Evolutionary conservation across 2,329 filamentous ascomycete genomes (phyloP).

Genomic region (Akanthomyces lecanii): DNA sequence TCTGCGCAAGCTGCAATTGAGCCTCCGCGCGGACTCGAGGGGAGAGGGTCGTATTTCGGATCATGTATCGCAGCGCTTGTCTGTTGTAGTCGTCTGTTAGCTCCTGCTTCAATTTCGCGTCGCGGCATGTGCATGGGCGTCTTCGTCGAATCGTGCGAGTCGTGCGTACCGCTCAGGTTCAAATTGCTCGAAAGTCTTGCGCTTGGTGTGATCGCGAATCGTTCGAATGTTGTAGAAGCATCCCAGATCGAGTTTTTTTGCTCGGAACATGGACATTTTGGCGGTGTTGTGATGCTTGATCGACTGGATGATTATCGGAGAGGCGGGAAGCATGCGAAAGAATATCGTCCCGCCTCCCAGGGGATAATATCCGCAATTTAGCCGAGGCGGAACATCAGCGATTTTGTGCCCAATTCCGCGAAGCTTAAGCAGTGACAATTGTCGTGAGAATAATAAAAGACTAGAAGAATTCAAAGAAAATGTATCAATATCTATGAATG

Average conservation of each 20-base stretch:
- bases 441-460: no score
- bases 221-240: slow-evolving; percentile 82
- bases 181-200: slow-evolving; percentile 80
- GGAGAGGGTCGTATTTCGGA: slow-evolving; percentile 85
- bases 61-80: slow-evolving; percentile 89
- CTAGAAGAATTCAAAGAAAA: no score
- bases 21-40: slow-evolving; percentile 81
- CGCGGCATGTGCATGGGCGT: neutral
- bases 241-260: slow-evolving; percentile 85
- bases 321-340: neutral
- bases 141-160: no score
- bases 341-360: neutral
- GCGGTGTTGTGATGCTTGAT: slow-evolving; percentile 20
- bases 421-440: neutral
- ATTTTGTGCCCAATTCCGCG: neutral
- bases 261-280: slow-evolving; percentile 78
- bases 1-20: slow-evolving; percentile 86
- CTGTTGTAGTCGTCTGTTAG: slow-evolving; percentile 40
- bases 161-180: slow-evolving; percentile 76
- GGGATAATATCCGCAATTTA: neutral
- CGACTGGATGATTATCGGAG: neutral
- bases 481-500: no score
- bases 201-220: slow-evolving; percentile 94
- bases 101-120: neutral
- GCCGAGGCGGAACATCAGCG: neutral